Evolutionary conservation across 805 yeast species (phyloP), one percentile per base, ranked within the genome.

Genomic region (Yarrowia hollandica): DNA sequence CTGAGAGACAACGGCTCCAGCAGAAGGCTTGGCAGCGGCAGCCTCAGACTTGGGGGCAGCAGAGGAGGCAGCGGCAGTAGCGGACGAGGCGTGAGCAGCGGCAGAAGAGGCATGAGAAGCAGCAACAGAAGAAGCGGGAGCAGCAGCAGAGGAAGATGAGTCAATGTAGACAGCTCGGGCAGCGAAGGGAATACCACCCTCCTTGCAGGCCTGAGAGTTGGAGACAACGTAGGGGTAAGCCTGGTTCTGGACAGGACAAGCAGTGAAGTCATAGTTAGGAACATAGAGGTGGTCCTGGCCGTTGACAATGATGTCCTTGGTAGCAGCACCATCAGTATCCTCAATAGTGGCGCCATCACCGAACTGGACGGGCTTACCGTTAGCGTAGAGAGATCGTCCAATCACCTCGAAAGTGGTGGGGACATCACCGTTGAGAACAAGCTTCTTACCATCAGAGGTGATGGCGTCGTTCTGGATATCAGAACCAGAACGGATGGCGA

Each of bases 401-500:
- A 18, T 34, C 33, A 48, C 31, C 41, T 31, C 38, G 39, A 21
- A 48, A 23, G 41, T 25, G 41, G 56, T 33, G 41, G 38, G 31
- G 25, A 11, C 7, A n/a, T n/a, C 26, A 6, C 12, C 14, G 56
- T 22, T 22, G 19, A 48, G 41, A 18, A 48, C 30, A 5, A 48
- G 56, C 21, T 21, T n/a, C 31, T 22, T 16, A 2, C 46, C 46
- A 12, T 54, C n/a, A 19, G 37, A 26, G 14, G 14, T 9, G 26
- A 54, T 38, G 28, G 59, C 11, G 19, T 25, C 28, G 59, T 37
- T 26, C 35, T 54, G 59, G 46, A 54, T 21, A 11, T 35, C 46
- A 30, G 59, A 54, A 12, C 59, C 59, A 21, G 59, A 54, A 14
- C 46, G 59, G 35, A 54, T 54, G 35, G 59, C 33, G 21, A 54